These are phyloP conservation scores for Arthrobotrys entomopaga DNA, from an alignment of 2,329 filamentous ascomycete genomes.

Conservation along the genomic window DNA sequence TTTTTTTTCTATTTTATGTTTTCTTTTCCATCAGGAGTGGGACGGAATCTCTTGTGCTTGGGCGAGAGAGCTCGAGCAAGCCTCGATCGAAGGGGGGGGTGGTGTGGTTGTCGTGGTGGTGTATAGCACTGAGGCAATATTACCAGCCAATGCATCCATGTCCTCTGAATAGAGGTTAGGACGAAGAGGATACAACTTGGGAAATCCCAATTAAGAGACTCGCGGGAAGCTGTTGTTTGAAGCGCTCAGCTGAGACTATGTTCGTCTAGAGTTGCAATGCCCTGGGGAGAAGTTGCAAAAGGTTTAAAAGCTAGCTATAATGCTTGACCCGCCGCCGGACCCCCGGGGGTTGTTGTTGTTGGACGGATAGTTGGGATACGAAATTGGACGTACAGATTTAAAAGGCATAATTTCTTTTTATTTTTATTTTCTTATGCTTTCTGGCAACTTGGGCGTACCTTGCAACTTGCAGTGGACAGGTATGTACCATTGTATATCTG, in stretches of 20 bases:
- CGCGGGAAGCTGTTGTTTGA: conserved; percentile 21
- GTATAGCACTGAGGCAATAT: conserved; percentile 31
- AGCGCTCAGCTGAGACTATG: conserved; percentile 54
- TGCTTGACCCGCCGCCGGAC: conserved; percentile 42
- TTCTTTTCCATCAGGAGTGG: too few species aligned
- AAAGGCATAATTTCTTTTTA: neutral
- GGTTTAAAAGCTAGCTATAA: conserved; percentile 41
- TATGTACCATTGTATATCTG: too few species aligned
- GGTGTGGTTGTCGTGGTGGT: too few species aligned
- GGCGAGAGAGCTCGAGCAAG: too few species aligned
- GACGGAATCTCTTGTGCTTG: too few species aligned
- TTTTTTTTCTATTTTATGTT: too few species aligned
- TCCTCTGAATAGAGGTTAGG: neutral
- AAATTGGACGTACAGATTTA: neutral
- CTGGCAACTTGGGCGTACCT: conserved; percentile 10
- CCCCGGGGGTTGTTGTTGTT: too few species aligned
- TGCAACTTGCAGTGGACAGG: neutral
- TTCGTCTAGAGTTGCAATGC: conserved; percentile 51
- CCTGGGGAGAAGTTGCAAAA: conserved; percentile 49
- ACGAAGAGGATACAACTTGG: neutral
- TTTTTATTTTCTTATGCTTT: neutral
- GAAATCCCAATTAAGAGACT: conserved; percentile 1
- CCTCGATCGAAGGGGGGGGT: neutral
- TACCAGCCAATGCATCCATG: conserved; percentile 31
- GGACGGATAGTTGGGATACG: conserved; percentile 48